Conservation (phyloP, 225 moss, liverwort and hornwort genomes). For the Marchantia paleacea region DNA sequence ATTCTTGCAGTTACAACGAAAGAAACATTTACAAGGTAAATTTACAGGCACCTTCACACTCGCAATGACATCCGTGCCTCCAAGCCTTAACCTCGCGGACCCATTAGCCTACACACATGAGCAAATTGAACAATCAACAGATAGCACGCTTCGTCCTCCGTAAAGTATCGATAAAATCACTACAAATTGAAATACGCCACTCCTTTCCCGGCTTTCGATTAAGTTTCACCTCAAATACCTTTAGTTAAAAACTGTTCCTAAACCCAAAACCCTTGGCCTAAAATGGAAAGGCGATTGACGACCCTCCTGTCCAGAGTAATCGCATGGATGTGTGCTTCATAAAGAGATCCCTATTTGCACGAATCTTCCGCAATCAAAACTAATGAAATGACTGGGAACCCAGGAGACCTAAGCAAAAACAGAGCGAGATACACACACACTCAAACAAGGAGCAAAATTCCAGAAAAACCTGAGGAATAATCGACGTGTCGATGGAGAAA, state of each 20-base stretch:
- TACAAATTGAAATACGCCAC: no score
- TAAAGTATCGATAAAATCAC: no score
- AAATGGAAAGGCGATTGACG: neutral
- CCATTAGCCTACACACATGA: constrained; percentile 64
- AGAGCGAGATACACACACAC: neutral
- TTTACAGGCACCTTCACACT: constrained; percentile 60
- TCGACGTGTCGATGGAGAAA: constrained; percentile 63
- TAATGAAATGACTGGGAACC: neutral
- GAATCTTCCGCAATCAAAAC: neutral
- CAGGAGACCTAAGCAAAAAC: neutral
- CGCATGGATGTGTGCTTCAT: neutral
- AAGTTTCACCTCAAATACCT: neutral
- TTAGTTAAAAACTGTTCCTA: neutral
- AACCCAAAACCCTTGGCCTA: constrained; percentile 10
- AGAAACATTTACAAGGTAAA: neutral
- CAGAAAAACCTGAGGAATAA: constrained; percentile 72
- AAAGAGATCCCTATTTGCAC: neutral
- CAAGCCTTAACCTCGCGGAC: constrained; percentile 76
- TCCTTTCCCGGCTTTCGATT: no score
- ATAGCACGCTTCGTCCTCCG: neutral
- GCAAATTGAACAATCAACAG: neutral
- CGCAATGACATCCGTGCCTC: constrained; percentile 81
- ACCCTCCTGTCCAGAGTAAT: neutral
- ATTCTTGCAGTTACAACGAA: no score
- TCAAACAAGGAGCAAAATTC: neutral